A percentile compares a stretch with the other conserved stretches of the same genome.
phyloP scores from a whole-genome alignment of 345 rosid species.

The Odontarrhena argentea region DNA sequence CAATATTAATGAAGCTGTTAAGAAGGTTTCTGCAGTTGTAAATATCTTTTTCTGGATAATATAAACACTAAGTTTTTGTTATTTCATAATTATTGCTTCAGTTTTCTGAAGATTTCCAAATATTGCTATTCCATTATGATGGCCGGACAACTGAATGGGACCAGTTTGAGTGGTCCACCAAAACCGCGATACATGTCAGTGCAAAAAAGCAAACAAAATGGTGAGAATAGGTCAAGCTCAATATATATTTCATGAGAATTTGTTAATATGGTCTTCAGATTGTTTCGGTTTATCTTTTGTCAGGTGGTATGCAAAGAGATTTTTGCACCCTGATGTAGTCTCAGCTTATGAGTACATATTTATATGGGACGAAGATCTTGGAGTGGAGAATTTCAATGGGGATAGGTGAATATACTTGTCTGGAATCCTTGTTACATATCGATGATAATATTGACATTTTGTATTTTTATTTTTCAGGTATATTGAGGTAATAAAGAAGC shows the following conservation, averaged over 20 bases:
- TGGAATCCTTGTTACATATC: slow-evolving; percentile 17
- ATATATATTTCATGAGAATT: slow-evolving; percentile 17
- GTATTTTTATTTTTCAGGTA: slow-evolving; percentile 53
- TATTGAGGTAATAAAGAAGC: slow-evolving; percentile 75
- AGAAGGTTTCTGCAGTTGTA: slow-evolving; percentile 56
- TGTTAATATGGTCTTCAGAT: not conserved
- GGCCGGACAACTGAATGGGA: slow-evolving; percentile 93
- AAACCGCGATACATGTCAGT: slow-evolving; percentile 73
- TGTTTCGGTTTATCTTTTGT: slow-evolving; percentile 23
- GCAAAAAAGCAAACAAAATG: slow-evolving; percentile 85
- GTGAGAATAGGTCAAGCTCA: slow-evolving; percentile 44
- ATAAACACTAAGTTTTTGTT: slow-evolving; percentile 35
- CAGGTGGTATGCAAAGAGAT: slow-evolving; percentile 98
- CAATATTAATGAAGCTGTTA: slow-evolving; percentile 69
- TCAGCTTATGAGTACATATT: slow-evolving; percentile 86
- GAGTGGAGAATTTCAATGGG: slow-evolving; percentile 82
- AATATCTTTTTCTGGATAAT: not conserved
- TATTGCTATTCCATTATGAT: slow-evolving; percentile 89
- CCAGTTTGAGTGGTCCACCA: slow-evolving; percentile 89
- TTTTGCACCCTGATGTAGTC: slow-evolving; percentile 91
- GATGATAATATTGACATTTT: slow-evolving; percentile 23
- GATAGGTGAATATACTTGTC: slow-evolving; percentile 53
- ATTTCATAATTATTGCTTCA: slow-evolving; percentile 40
- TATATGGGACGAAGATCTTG: slow-evolving; percentile 99
- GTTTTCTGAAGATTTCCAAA: slow-evolving; percentile 89